Conservation (phyloP, 2,329 filamentous ascomycete genomes). For the Fusarium sp. region DNA sequence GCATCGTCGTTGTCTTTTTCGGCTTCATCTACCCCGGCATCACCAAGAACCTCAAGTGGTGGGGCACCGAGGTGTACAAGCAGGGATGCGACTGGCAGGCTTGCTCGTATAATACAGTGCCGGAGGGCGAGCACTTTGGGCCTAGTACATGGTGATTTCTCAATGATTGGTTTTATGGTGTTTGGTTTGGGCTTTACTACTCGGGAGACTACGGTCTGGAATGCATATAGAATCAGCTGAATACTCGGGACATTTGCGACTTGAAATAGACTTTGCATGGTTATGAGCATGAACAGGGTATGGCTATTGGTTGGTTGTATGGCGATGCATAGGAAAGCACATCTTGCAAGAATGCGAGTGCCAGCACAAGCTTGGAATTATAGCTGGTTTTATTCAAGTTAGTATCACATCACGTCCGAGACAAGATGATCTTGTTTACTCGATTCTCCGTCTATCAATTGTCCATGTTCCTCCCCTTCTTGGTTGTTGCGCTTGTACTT, state of each 20-base stretch:
- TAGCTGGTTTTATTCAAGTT: background rate
- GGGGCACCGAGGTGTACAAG: constrained; percentile 89
- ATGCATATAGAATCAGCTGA: constrained; percentile 37
- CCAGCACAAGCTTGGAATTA: background rate
- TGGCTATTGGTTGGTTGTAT: constrained; percentile 8
- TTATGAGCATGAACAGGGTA: constrained; percentile 13
- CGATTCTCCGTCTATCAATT: constrained; percentile 46
- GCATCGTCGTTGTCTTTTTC: constrained; percentile 87
- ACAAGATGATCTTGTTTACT: constrained; percentile 33
- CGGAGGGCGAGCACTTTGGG: constrained; percentile 74
- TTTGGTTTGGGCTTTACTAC: background rate
- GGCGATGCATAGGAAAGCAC: background rate
- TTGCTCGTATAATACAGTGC: constrained; percentile 75
- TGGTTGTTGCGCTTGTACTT: constrained; percentile 27
- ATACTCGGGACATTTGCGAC: background rate
- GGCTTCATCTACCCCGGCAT: constrained; percentile 84
- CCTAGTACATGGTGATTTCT: constrained; percentile 66
- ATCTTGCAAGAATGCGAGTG: background rate
- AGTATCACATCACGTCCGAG: constrained; percentile 13
- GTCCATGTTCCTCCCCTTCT: constrained; percentile 26
- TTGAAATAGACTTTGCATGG: constrained; percentile 35
- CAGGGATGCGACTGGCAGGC: constrained; percentile 87
- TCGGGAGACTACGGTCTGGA: background rate
- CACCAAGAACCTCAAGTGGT: constrained; percentile 82
- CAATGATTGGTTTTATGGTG: background rate